Evolutionary conservation across 1,284 basidiomycete genomes (phyloP), one percentile per base, ranked within the genome.

Genomic region (Fomitopsis betulina): DNA sequence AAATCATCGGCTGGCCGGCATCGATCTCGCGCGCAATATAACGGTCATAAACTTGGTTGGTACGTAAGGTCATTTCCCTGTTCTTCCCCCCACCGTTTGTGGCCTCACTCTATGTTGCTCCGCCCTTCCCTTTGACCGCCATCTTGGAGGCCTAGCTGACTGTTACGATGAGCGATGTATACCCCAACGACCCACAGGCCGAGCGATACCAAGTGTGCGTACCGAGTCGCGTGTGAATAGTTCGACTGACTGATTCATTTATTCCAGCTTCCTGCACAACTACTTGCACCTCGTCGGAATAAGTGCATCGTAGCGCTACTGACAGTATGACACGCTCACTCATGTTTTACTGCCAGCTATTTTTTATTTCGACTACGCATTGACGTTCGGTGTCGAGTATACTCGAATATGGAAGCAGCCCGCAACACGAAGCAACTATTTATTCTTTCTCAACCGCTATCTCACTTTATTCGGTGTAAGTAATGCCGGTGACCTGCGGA

Each of bases 391-490:
- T 25, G 60, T 64, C 30, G 70, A 72, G 45, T 65, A 65, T 39
- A 30, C 23, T 50, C 60, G 65, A 35, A 63, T 70, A 27, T 72
- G 70, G 70, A 62, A 59, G 49, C 59, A 56, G 45, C 67, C 63
- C 17, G 59, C 58, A n/a, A 50, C 60, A 10, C 39, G 56, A 19
- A 57, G 61, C 5, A 65, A 67, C 1, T 40, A 53, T 12, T 38
- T 66, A 7, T 72, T 70, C 59, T 60, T 65, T 23, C 21, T 70
- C 27, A 72, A 70, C 55, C 66, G 70, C 5, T 72, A 72, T 49
- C 63, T 70, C 47, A 65, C 69, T 2, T 53, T 70, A n/a, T 62
- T 70, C 32, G 65, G 61, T 15, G 70, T 72, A 58, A 54, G 67
- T 15, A 25, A 15, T 19, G 5, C 40, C 10, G 38, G n/a, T 13